A percentile compares a stretch with the other conserved stretches of the same genome.
These are phyloP conservation scores for Boletus reticuloceps DNA, from an alignment of 768 basidiomycete species.

Conservation along the genomic window DNA sequence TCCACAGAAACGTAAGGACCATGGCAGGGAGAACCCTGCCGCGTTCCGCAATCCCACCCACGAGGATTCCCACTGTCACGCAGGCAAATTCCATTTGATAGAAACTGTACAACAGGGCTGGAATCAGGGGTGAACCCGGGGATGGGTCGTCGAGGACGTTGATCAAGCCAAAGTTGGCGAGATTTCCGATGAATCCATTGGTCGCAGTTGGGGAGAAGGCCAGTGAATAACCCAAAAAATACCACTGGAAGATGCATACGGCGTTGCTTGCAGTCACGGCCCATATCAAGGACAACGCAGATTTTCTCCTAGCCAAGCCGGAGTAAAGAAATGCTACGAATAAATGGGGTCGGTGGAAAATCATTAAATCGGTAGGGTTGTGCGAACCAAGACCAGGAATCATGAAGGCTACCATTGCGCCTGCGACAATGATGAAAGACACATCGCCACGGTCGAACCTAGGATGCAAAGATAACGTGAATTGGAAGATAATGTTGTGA, in stretches of 20 bases:
- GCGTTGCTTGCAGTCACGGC: conserved; percentile 71
- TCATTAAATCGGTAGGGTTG: not conserved
- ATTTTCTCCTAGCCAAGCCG: conserved; percentile 68
- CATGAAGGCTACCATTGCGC: conserved; percentile 75
- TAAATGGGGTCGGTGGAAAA: not conserved
- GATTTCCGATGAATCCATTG: conserved; percentile 77
- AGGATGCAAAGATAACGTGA: conserved; percentile 6
- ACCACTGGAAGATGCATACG: conserved; percentile 80
- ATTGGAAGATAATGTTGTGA: not conserved
- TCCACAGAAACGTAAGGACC: conserved; percentile 81
- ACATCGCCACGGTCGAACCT: conserved; percentile 74
- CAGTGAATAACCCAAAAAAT: conserved; percentile 78
- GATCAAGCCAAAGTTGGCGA: conserved; percentile 73
- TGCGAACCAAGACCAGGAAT: conserved; percentile 65
- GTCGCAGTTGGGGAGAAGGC: conserved; percentile 78
- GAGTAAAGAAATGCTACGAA: conserved; percentile 67
- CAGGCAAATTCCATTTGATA: conserved; percentile 88
- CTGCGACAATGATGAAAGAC: conserved; percentile 64
- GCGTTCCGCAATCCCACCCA: conserved; percentile 84
- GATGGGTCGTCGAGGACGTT: conserved; percentile 70
- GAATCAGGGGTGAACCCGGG: conserved; percentile 78
- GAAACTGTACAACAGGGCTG: conserved; percentile 79
- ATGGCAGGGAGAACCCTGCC: conserved; percentile 80
- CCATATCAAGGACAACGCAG: conserved; percentile 72
- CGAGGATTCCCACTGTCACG: conserved; percentile 72